phyloP scores from a whole-genome alignment of 805 yeast genomes.

The Ogataea nitratoaversa region DNA sequence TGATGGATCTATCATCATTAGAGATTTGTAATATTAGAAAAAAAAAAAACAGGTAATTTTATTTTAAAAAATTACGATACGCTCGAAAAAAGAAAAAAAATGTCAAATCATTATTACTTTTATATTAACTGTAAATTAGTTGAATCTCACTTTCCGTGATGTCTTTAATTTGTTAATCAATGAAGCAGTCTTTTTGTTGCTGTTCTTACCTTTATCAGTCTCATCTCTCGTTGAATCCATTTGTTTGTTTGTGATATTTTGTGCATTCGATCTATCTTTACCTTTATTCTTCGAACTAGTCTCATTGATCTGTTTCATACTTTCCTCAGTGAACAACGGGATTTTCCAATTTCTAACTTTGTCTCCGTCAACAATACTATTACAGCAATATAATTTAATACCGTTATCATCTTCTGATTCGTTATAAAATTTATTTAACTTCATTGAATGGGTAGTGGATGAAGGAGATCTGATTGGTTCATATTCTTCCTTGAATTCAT shows the following conservation, averaged over 20 bases:
- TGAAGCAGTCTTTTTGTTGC: slow-evolving; percentile 1
- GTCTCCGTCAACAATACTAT: slow-evolving; percentile 12
- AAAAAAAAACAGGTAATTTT: not conserved
- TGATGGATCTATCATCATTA: slow-evolving; percentile 53
- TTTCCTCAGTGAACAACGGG: slow-evolving; percentile 34
- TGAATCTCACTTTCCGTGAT: slow-evolving; percentile 19
- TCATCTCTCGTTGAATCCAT: no score
- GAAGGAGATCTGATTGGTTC: slow-evolving; percentile 32
- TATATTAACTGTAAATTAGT: slow-evolving; percentile 1
- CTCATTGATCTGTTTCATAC: slow-evolving; percentile 25
- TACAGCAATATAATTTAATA: slow-evolving; percentile 9
- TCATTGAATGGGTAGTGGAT: slow-evolving; percentile 1
- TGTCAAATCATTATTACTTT: no score
- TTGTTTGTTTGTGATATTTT: no score
- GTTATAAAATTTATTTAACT: slow-evolving; percentile 4
- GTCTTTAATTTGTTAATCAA: slow-evolving; percentile 15
- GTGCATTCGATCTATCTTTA: not conserved
- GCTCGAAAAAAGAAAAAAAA: no score
- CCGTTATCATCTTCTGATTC: slow-evolving; percentile 17
- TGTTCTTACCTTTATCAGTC: no score
- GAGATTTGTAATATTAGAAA: slow-evolving; percentile 25
- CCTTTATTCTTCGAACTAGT: slow-evolving; percentile 16
- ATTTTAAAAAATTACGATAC: not conserved
- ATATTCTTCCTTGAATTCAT: slow-evolving; percentile 33
- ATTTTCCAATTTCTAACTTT: slow-evolving; percentile 29